Percentiles rank a stretch among this genome's conserved stretches.
These are phyloP conservation scores for Emergomyces africanus DNA, from an alignment of 2,329 filamentous ascomycete species.

Conservation along the genomic window DNA sequence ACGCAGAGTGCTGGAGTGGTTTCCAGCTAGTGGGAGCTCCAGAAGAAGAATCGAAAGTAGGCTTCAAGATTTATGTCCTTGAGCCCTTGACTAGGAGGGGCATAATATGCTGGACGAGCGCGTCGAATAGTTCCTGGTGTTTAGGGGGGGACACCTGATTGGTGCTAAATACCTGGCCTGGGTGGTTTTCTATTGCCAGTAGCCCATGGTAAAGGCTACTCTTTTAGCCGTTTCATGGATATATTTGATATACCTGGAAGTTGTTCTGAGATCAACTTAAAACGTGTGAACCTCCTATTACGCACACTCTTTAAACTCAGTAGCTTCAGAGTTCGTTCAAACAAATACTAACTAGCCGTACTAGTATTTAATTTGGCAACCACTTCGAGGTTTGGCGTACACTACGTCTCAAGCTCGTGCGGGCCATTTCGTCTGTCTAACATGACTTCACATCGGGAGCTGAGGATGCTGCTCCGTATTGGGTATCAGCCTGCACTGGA, in stretches of 20 bases:
- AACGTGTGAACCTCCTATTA: neutral
- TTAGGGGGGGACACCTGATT: neutral
- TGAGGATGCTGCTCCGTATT: neutral
- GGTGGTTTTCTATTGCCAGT: neutral
- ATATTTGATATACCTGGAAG: neutral
- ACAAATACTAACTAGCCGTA: too few species aligned
- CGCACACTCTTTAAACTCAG: neutral
- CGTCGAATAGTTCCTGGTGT: neutral
- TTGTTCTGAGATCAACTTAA: neutral
- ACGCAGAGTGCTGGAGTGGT: too few species aligned
- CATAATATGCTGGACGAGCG: neutral
- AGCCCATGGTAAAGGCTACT: neutral
- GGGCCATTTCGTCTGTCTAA: neutral
- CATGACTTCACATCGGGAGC: neutral
- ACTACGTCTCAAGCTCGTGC: neutral
- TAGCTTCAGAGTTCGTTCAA: neutral
- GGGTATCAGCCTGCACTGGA: too few species aligned
- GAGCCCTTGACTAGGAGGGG: too few species aligned
- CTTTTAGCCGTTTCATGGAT: neutral
- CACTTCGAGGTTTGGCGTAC: neutral
- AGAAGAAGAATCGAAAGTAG: too few species aligned
- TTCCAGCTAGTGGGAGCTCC: too few species aligned
- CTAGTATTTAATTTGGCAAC: too few species aligned
- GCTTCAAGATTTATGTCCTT: too few species aligned
- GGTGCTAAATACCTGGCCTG: neutral